Conservation (phyloP, 768 basidiomycete species). For the Macrolepiota fuliginosa region DNA sequence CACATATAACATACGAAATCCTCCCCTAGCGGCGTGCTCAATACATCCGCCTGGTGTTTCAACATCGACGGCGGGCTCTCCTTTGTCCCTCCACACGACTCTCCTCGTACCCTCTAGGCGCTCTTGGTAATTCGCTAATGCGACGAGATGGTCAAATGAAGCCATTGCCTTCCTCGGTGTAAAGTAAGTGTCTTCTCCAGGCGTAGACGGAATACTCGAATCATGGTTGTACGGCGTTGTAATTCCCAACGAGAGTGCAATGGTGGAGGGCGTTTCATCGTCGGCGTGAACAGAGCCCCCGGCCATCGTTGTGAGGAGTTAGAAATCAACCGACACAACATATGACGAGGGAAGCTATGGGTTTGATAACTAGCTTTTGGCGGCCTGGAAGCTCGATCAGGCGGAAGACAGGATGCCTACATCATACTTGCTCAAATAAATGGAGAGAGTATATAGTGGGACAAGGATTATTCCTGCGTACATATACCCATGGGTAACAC, state of each 20-base stretch:
- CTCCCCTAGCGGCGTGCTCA: conserved; percentile 71
- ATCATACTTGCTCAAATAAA: too few species aligned
- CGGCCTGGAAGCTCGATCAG: too few species aligned
- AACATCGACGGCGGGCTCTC: conserved; percentile 72
- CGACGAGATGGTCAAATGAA: conserved; percentile 83
- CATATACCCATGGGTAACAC: too few species aligned
- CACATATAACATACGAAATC: conserved; percentile 53
- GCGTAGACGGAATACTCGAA: conserved; percentile 16
- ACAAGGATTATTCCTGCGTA: too few species aligned
- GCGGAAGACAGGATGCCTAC: too few species aligned
- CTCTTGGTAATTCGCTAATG: conserved; percentile 83
- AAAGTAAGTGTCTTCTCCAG: conserved; percentile 38
- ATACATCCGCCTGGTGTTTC: conserved; percentile 61
- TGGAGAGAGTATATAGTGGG: too few species aligned
- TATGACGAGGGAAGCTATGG: too few species aligned
- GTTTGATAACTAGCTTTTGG: too few species aligned
- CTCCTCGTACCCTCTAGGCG: conserved; percentile 68
- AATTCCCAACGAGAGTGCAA: background rate
- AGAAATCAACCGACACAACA: too few species aligned
- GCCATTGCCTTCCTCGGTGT: conserved; percentile 58
- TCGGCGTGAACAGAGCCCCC: background rate
- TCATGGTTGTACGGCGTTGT: conserved; percentile 6
- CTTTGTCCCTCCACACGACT: conserved; percentile 80
- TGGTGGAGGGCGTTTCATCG: conserved; percentile 2
- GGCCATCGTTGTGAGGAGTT: background rate